Evolutionary conservation across 768 basidiomycete species (phyloP), one percentile per base, ranked within the genome.

Genomic region (Auriculariales sp.): DNA sequence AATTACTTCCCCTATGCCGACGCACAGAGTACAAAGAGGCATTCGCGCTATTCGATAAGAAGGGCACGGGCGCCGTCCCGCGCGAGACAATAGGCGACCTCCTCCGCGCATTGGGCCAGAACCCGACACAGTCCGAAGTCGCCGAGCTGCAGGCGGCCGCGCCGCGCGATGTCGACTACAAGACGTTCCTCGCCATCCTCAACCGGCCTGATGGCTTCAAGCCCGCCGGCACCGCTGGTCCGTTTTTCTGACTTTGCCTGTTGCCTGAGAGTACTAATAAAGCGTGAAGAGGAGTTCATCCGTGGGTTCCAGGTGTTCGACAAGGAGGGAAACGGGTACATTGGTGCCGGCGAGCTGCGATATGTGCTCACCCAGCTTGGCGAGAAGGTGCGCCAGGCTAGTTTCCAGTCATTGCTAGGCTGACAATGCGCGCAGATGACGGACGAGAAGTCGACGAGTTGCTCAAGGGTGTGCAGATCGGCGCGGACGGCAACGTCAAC

Each of bases 241-340:
- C 57, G 77, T 63, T 28, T 33, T 3, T 3, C n/a, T 45, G n/a
- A 17, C 19, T 27, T 52, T 51, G 48, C 46, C 22, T 14, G 10
- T 19, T 49, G 45, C 22, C 33, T 10, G 47, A 39, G 32, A 30
- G 47, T 50, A 57, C 19, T 14, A 25, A 35, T 12, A n/a, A 22
- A n/a, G 50, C 15, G 7, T n/a, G 17, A 62, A 94, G 94, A 97
- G 74, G 95, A 99, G 62, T 99, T 99, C 70, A 90, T 97, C 60
- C 90, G 95, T 46, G 95, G 93, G 7, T 99, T 99, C 76, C 93
- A 97, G 59, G 94, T 98, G 10, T 98, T 99, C 57, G 94, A 98
- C 68, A 93, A 92, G 68, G 88, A 90, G 57, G 87, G 87, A 28
- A 90, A 90, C 58, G 90, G 90, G 1, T 86, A 81, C 68, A 90